phyloP scores from a whole-genome alignment of 2,329 filamentous ascomycete species.

The Apiospora kogelbergensis region DNA sequence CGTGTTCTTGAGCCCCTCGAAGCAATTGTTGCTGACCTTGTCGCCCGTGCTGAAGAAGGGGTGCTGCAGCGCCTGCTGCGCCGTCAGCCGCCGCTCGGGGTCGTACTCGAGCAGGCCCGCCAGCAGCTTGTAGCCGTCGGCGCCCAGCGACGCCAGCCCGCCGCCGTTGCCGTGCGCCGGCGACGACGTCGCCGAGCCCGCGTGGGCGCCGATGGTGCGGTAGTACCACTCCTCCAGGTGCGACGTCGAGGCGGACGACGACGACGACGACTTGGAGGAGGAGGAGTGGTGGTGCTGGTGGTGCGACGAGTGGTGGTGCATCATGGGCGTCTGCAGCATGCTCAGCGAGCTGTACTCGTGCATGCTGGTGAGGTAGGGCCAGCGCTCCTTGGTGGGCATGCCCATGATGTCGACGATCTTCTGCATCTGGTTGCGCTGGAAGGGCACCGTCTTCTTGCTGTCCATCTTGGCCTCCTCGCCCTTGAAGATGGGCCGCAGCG shows the following conservation, averaged over 20 bases:
- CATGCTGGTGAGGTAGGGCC: conserved; percentile 83
- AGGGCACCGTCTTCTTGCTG: conserved; percentile 94
- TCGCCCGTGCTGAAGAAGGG: conserved; percentile 81
- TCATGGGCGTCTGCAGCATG: conserved; percentile 51
- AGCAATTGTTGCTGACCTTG: conserved; percentile 78
- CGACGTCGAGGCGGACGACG: conserved; percentile 60
- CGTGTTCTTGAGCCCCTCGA: conserved; percentile 83
- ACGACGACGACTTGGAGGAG: conserved; percentile 40
- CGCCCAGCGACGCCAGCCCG: conserved; percentile 60
- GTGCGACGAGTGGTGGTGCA: conserved; percentile 43
- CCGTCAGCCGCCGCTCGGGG: conserved; percentile 82
- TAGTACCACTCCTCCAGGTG: conserved; percentile 36
- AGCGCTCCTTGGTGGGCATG: conserved; percentile 81
- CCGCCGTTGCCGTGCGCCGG: conserved; percentile 21
- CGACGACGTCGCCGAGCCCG: conserved; percentile 16
- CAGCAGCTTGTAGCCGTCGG: conserved; percentile 80
- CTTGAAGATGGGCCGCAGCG: conserved; percentile 92
- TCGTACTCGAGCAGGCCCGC: conserved; percentile 88
- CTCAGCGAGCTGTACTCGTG: conserved; percentile 78
- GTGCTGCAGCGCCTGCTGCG: conserved; percentile 84
- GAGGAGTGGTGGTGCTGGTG: conserved; percentile 42
- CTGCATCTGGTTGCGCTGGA: conserved; percentile 98
- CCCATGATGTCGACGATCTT: conserved; percentile 98
- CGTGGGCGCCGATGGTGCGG: conserved; percentile 28
- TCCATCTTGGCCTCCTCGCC: conserved; percentile 99